Evolutionary conservation across 805 yeast species (phyloP).

Genomic region (Grigorovia yakushimaensis): DNA sequence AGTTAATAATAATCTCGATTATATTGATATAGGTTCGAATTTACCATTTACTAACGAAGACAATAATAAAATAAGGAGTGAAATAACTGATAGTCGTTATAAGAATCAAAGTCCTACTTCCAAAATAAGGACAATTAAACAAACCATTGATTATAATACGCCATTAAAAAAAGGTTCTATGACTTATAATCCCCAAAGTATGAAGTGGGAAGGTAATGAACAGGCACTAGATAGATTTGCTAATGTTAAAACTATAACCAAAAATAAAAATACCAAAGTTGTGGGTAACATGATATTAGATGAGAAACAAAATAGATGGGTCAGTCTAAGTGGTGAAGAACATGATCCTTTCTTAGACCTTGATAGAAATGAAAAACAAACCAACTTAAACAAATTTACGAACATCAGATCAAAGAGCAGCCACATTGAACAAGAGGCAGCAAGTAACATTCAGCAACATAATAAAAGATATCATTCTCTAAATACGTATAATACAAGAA

Average conservation of each 20-base stretch:
- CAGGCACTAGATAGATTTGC: constrained; percentile 19
- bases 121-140: constrained; percentile 25
- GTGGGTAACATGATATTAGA: constrained; percentile 29
- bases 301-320: constrained; percentile 27
- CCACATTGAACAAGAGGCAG: not conserved
- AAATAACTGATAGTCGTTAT: not conserved
- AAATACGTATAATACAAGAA: not conserved
- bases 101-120: constrained; percentile 5
- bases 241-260: constrained; percentile 6
- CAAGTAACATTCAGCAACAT: not conserved
- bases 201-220: constrained; percentile 26
- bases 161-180: constrained; percentile 20
- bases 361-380: not conserved
- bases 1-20: not conserved
- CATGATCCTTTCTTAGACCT: constrained; percentile 23
- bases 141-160: constrained; percentile 27
- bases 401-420: constrained; percentile 8
- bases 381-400: not conserved
- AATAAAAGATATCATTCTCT: not conserved
- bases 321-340: constrained; percentile 21
- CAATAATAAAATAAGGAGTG: not conserved
- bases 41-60: not conserved
- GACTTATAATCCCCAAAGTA: constrained; percentile 23
- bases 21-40: not conserved
- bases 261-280: constrained; percentile 13